phyloP scores from a whole-genome alignment of 1,284 basidiomycete species.

The Cutaneotrichosporon sp. region DNA sequence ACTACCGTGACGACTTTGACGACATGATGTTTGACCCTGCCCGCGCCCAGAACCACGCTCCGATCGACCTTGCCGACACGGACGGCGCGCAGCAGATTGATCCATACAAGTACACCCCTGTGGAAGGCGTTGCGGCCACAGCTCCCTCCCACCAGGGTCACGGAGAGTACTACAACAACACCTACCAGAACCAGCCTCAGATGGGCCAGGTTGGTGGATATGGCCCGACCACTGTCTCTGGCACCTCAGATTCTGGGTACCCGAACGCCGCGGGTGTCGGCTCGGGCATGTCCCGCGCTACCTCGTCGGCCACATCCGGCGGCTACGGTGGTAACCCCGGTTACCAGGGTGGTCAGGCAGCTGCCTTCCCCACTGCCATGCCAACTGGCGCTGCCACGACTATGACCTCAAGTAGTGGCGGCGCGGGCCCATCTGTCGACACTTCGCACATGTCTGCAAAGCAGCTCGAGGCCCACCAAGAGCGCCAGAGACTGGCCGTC shows the following conservation, averaged over 20 bases:
- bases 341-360: slow-evolving; percentile 4
- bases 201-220: slow-evolving; percentile 40
- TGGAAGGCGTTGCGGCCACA: slow-evolving; percentile 29
- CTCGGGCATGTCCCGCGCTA: slow-evolving; percentile 28
- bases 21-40: slow-evolving; percentile 48
- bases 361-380: neutral
- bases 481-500: slow-evolving; percentile 34
- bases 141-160: neutral
- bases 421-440: slow-evolving; percentile 6
- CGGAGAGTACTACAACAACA: neutral
- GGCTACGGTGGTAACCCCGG: slow-evolving; percentile 40
- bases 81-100: slow-evolving; percentile 30
- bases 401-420: neutral
- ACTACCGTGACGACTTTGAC: slow-evolving; percentile 45
- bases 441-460: slow-evolving; percentile 32
- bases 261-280: slow-evolving; percentile 17
- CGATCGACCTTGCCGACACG: slow-evolving; percentile 40
- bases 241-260: neutral
- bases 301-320: slow-evolving; percentile 34
- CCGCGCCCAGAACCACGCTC: slow-evolving; percentile 35
- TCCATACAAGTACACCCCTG: slow-evolving; percentile 34
- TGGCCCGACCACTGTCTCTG: neutral
- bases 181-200: slow-evolving; percentile 29
- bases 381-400: neutral
- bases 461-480: slow-evolving; percentile 42